Percentiles rank a stretch among this genome's conserved stretches.
Conservation (phyloP, 1,284 basidiomycete genomes). For the Cryptococcus maquisensis region DNA sequence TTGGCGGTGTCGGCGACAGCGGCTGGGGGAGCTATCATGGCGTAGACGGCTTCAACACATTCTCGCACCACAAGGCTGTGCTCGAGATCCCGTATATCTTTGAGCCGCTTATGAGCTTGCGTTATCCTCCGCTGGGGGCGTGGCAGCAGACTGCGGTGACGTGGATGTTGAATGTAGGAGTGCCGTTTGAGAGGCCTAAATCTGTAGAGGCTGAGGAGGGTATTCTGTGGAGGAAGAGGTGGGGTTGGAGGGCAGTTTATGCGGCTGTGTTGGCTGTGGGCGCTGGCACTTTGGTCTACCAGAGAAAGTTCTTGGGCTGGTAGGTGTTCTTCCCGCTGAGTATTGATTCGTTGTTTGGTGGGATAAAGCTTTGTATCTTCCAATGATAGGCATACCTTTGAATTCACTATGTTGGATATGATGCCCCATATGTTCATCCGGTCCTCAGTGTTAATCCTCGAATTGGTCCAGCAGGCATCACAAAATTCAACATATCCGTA, state of each 20-base stretch:
- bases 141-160: slow-evolving; percentile 21
- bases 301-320: too few relatives aligned
- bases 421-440: too few relatives aligned
- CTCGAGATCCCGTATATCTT: slow-evolving; percentile 39
- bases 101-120: slow-evolving; percentile 37
- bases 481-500: too few relatives aligned
- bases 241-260: slow-evolving; percentile 2
- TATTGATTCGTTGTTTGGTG: too few relatives aligned
- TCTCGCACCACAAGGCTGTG: slow-evolving; percentile 43
- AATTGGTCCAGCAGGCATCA: too few relatives aligned
- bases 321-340: too few relatives aligned
- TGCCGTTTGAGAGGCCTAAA: slow-evolving; percentile 31
- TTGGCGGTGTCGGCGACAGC: slow-evolving; percentile 47
- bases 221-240: slow-evolving; percentile 5
- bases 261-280: neutral
- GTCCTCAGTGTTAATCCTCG: too few relatives aligned
- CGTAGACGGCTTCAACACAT: slow-evolving; percentile 43
- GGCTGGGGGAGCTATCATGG: slow-evolving; percentile 48
- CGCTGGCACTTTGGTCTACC: too few relatives aligned
- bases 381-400: too few relatives aligned
- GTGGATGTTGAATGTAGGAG: slow-evolving; percentile 21
- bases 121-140: slow-evolving; percentile 37
- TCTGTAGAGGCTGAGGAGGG: slow-evolving; percentile 37
- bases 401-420: too few relatives aligned
- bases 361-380: too few relatives aligned